These are phyloP conservation scores for Physaria fendleri DNA, from an alignment of 345 rosid species.

Conservation along the genomic window DNA sequence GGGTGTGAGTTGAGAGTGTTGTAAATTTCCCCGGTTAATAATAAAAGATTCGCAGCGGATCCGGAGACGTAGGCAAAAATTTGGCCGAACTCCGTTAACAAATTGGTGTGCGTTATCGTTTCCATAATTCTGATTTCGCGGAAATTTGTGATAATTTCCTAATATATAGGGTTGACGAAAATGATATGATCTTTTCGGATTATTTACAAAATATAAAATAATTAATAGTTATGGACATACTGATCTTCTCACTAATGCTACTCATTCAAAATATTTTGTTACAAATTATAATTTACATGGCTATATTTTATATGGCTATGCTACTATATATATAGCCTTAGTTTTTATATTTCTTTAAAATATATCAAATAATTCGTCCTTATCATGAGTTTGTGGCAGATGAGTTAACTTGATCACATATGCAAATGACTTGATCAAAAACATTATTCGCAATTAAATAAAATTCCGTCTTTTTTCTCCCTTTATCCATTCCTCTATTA, in stretches of 20 bases:
- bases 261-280: background rate
- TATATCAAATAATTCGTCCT: background rate
- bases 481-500: background rate
- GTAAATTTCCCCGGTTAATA: no score
- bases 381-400: background rate
- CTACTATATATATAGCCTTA: background rate
- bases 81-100: no score
- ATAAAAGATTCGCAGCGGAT: no score
- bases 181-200: background rate
- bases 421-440: no score
- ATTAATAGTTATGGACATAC: background rate
- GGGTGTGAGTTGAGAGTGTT: no score
- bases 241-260: constrained; percentile 2
- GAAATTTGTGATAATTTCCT: no score
- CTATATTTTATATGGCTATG: background rate
- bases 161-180: background rate
- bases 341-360: background rate
- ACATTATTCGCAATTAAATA: background rate
- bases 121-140: no score
- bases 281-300: background rate
- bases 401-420: no score
- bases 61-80: no score
- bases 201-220: background rate
- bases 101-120: no score
- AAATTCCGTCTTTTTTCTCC: background rate